Base-by-base conservation (phyloP, 495 filamentous ascomycete genomes). In the Evernia prunastri region DNA sequence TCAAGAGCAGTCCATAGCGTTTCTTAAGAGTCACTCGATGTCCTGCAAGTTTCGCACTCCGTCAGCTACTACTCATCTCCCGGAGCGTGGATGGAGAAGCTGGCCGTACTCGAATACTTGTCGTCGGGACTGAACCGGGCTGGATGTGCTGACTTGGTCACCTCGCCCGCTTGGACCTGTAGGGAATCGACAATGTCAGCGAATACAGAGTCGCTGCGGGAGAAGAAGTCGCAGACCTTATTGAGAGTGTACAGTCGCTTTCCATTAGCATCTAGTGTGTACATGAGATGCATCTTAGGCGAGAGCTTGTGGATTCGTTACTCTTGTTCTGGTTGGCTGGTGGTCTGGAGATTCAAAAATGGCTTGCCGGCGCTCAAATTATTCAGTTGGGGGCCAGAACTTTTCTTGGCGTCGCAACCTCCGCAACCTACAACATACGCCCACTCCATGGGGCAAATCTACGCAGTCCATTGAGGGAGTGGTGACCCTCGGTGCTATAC, bases 111-210 rank as follows among this genome's bases (percentile, higher is more conserved):
- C 68, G 92, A 96, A 80, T 93, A 96, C 79, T 94, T 95, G 81
- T 98, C 94, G 79, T 98, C 94, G 64, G 94, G 94, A 42, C 90
- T 94, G 81, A 97, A 98, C 65, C 95, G 82, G 54, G 95, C 95
- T 27, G 95, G 94, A 82, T 98, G 94, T 45, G 94, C 94, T 54
- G 88, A 92, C 80, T 93, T 95, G 70, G 95, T 95, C 72, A 96
- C 88, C 69, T 90, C 83, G 68, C 88, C 87, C 63, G 83, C 74
- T 29, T 85, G 77, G 67, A 91, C 82, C 60, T 63, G 60, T 8
- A 56, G 39, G 4, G 15, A 31, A 2, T 20, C 8, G 9, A 3
- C 1, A 27, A 5, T 15, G 35, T 63, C 20, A 63, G 60, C 36
- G n/a, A 40, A 8, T 13, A 29, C 13, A n/a, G 29, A 33, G 2